A percentile compares a stretch with the other conserved stretches of the same genome.
Evolutionary conservation across 805 yeast species (phyloP).

Genomic region (Ogataea trehalophila): DNA sequence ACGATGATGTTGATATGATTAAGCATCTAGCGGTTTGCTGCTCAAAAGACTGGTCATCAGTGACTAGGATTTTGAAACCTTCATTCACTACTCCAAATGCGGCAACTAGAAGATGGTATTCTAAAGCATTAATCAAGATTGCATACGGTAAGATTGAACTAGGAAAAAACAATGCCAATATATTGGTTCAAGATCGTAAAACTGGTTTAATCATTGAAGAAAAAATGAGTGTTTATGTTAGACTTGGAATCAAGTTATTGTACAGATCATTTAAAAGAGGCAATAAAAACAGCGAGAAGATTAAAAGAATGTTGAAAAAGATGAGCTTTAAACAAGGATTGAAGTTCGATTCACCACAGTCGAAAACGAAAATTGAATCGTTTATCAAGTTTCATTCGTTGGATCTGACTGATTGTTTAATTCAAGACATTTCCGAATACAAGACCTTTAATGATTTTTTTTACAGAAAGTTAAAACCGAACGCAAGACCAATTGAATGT

Average conservation of each 20-base stretch:
- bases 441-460: slow-evolving; percentile 85
- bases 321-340: slow-evolving; percentile 77
- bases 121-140: slow-evolving; percentile 73
- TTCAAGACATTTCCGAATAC: slow-evolving; percentile 43
- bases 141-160: slow-evolving; percentile 84
- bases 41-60: slow-evolving; percentile 68
- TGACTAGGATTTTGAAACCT: slow-evolving; percentile 56
- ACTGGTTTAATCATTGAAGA: slow-evolving; percentile 92
- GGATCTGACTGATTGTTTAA: slow-evolving; percentile 64
- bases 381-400: slow-evolving; percentile 82
- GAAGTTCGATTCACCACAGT: slow-evolving; percentile 70
- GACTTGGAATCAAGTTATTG: slow-evolving; percentile 79
- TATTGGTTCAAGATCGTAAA: slow-evolving; percentile 84
- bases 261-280: slow-evolving; percentile 63
- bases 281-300: slow-evolving; percentile 37
- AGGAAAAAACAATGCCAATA: slow-evolving; percentile 90
- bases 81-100: slow-evolving; percentile 72
- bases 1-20: slow-evolving; percentile 63
- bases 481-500: slow-evolving; percentile 67
- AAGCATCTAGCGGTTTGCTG: slow-evolving; percentile 87
- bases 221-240: slow-evolving; percentile 82
- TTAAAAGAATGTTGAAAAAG: slow-evolving; percentile 55
- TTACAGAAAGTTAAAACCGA: slow-evolving; percentile 69
- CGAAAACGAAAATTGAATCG: slow-evolving; percentile 62
- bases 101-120: slow-evolving; percentile 87